Evolutionary conservation across 768 basidiomycete genomes (phyloP).

Genomic region (Leccinum truebloodii): DNA sequence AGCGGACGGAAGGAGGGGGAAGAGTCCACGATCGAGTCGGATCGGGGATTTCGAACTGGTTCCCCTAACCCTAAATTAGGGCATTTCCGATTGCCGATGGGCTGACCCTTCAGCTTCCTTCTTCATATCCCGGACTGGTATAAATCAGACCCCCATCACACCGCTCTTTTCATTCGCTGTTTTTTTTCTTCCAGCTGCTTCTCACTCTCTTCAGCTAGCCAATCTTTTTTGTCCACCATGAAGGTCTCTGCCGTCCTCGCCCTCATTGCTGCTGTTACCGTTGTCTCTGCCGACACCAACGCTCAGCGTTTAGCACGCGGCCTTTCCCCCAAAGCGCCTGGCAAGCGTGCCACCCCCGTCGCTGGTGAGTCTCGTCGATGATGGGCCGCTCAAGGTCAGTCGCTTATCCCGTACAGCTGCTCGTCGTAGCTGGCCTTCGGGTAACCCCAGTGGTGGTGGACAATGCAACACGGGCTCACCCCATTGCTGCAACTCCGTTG

Average conservation of each 20-base stretch:
- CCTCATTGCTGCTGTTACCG: constrained; percentile 38
- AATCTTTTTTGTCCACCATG: constrained; percentile 19
- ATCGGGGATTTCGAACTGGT: constrained; percentile 7
- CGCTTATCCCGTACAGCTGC: constrained; percentile 34
- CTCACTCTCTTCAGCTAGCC: neutral
- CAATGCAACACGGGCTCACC: constrained; percentile 20
- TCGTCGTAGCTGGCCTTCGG: constrained; percentile 37
- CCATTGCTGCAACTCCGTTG: constrained; percentile 21
- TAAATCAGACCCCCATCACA: constrained; percentile 10
- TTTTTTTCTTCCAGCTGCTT: neutral
- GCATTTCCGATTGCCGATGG: constrained; percentile 15
- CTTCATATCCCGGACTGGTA: constrained; percentile 6
- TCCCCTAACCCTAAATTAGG: neutral
- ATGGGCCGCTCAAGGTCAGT: neutral
- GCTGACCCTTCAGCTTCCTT: constrained; percentile 9
- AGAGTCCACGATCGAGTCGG: neutral
- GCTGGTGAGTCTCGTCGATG: constrained; percentile 28
- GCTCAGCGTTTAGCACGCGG: constrained; percentile 56
- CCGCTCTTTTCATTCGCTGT: neutral
- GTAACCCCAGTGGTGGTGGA: constrained; percentile 14
- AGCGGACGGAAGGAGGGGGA: neutral
- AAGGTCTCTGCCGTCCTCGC: constrained; percentile 35
- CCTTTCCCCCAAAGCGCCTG: constrained; percentile 49
- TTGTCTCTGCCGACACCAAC: constrained; percentile 50
- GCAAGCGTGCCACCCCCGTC: constrained; percentile 33